Percentiles rank a stretch among this genome's conserved stretches.
Conservation (phyloP, 2,329 filamentous ascomycete genomes). For the Fusarium foetens region DNA sequence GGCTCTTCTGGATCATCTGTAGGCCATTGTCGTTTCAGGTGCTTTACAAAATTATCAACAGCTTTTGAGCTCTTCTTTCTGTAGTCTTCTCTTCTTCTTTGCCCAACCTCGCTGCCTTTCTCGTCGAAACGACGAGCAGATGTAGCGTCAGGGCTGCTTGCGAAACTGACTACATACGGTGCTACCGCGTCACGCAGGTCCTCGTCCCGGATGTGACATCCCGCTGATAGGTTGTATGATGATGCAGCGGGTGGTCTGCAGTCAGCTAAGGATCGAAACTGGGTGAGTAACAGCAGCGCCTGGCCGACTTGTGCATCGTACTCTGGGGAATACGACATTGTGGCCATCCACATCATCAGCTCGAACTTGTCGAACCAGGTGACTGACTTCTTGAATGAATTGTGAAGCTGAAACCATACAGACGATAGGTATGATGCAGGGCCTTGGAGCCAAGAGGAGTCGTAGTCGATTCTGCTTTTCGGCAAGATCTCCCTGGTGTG, state of each 20-base stretch:
- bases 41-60: neutral
- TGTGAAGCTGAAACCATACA: neutral
- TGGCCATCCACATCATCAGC: neutral
- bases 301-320: neutral
- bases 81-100: neutral
- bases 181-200: neutral
- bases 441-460: neutral
- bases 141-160: neutral
- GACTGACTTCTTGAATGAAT: neutral
- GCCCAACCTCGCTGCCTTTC: neutral
- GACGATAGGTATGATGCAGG: neutral
- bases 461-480: neutral
- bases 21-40: conserved; percentile 27
- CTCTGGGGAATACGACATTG: neutral
- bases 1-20: neutral
- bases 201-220: neutral
- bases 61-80: neutral
- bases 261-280: neutral
- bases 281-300: conserved; percentile 9
- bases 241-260: neutral
- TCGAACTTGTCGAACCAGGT: neutral
- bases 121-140: neutral
- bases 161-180: neutral
- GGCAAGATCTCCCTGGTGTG: neutral
- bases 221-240: neutral